phyloP scores from a whole-genome alignment of 164 flowering plant species.

The Liriodendron chinense region DNA sequence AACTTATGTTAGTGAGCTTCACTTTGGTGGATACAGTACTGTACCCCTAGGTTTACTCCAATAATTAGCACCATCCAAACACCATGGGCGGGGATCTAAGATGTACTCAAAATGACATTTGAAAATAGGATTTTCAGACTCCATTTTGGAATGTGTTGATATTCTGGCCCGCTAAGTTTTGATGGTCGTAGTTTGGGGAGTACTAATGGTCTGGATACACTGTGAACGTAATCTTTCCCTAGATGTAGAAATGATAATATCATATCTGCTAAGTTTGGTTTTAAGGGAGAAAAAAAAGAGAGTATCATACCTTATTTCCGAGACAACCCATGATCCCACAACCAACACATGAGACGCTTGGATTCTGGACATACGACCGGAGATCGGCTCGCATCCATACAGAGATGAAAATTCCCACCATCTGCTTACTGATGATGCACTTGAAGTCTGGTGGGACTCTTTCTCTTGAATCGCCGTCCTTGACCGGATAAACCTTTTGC shows the following conservation, averaged over 20 bases:
- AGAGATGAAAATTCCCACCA: conserved; percentile 70
- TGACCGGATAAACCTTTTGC: conserved; percentile 18
- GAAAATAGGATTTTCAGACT: too few relatives aligned
- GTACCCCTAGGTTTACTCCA: too few relatives aligned
- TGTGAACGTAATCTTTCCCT: too few relatives aligned
- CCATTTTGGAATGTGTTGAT: too few relatives aligned
- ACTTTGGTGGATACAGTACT: too few relatives aligned
- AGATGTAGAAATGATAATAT: background rate
- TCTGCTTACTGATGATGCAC: conserved; percentile 65
- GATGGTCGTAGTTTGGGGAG: too few relatives aligned
- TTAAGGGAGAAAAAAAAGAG: background rate
- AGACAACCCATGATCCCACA: conserved; percentile 82
- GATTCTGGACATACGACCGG: conserved; percentile 34
- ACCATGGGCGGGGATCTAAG: too few relatives aligned
- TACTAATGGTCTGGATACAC: too few relatives aligned
- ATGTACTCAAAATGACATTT: too few relatives aligned
- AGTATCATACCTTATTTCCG: conserved; percentile 58
- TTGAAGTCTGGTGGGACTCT: conserved; percentile 28
- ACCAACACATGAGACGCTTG: conserved; percentile 65
- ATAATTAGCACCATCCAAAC: too few relatives aligned
- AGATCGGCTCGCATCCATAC: conserved; percentile 59
- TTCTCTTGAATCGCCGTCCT: conserved; percentile 11
- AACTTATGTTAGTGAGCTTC: too few relatives aligned
- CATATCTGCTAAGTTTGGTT: background rate
- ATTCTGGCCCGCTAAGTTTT: too few relatives aligned